phyloP scores from a whole-genome alignment of 345 rosid genomes.

The Salix dunnii region DNA sequence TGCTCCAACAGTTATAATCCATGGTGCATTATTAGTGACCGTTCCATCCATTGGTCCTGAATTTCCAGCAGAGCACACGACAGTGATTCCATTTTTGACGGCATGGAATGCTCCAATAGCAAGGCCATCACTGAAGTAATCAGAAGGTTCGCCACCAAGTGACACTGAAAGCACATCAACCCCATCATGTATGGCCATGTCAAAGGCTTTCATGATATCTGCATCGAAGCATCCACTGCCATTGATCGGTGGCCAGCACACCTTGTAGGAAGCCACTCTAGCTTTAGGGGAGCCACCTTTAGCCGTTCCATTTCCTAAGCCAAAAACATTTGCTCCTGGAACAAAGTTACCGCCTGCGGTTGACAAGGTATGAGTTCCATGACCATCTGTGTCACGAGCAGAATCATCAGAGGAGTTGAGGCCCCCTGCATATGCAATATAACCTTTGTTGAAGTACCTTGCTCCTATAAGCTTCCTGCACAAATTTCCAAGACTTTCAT shows the following conservation, averaged over 20 bases:
- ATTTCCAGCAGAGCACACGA: constrained; percentile 58
- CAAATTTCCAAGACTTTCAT: no score
- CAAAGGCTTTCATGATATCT: constrained; percentile 68
- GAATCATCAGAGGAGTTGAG: constrained; percentile 49
- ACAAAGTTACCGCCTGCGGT: constrained; percentile 75
- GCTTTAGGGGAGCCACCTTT: constrained; percentile 88
- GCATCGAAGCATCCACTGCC: constrained; percentile 64
- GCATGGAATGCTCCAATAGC: constrained; percentile 88
- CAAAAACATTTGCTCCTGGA: constrained; percentile 44
- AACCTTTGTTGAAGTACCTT: constrained; percentile 47
- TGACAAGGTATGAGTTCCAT: constrained; percentile 86
- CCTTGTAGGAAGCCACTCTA: constrained; percentile 82
- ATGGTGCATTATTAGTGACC: constrained; percentile 50
- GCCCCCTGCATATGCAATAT: constrained; percentile 37
- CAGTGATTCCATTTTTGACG: constrained; percentile 49
- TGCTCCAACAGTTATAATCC: constrained; percentile 62
- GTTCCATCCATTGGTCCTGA: constrained; percentile 37
- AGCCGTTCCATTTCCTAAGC: constrained; percentile 60
- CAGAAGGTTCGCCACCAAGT: constrained; percentile 42
- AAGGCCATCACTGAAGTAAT: constrained; percentile 51
- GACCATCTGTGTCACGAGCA: constrained; percentile 76
- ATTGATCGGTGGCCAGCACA: constrained; percentile 54
- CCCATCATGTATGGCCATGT: constrained; percentile 68
- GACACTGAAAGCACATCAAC: constrained; percentile 78
- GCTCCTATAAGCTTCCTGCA: constrained; percentile 79